phyloP scores from a whole-genome alignment of 257 asterid species.

The Fraxinus anomala region DNA sequence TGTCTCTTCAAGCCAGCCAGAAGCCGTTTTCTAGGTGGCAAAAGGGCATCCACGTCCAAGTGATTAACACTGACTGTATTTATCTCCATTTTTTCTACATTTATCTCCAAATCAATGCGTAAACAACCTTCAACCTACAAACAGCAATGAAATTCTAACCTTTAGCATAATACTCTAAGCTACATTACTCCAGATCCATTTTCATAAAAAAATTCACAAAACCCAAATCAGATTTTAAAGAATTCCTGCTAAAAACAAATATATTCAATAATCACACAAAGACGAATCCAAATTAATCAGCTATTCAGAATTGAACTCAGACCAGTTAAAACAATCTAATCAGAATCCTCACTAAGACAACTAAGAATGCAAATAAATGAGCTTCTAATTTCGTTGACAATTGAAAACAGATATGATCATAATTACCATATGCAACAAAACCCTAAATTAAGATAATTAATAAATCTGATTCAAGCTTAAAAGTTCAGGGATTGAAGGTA shows the following conservation, averaged over 20 bases:
- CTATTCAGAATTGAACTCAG: constrained; percentile 24
- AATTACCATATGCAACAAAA: too few species aligned
- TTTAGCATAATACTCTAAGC: constrained; percentile 20
- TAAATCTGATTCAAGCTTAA: too few species aligned
- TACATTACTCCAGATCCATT: neutral
- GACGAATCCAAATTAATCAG: constrained; percentile 28
- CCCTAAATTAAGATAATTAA: too few species aligned
- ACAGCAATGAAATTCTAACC: constrained; percentile 27
- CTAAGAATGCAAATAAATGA: too few species aligned
- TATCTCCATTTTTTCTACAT: constrained; percentile 48
- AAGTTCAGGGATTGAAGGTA: too few species aligned
- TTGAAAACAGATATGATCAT: too few species aligned
- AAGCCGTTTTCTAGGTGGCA: constrained; percentile 54
- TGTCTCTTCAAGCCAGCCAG: constrained; percentile 54
- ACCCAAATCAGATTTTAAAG: constrained; percentile 26
- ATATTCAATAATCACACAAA: neutral
- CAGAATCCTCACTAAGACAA: too few species aligned
- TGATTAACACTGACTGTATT: constrained; percentile 41
- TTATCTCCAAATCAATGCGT: constrained; percentile 23
- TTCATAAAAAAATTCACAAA: constrained; percentile 16
- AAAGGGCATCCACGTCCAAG: constrained; percentile 55
- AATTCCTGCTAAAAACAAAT: constrained; percentile 28
- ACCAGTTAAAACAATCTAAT: neutral
- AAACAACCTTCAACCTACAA: constrained; percentile 33
- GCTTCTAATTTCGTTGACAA: too few species aligned